Evolutionary conservation across 768 basidiomycete genomes (phyloP), one percentile per base, ranked within the genome.

Genomic region (Boletus tomentosulus): DNA sequence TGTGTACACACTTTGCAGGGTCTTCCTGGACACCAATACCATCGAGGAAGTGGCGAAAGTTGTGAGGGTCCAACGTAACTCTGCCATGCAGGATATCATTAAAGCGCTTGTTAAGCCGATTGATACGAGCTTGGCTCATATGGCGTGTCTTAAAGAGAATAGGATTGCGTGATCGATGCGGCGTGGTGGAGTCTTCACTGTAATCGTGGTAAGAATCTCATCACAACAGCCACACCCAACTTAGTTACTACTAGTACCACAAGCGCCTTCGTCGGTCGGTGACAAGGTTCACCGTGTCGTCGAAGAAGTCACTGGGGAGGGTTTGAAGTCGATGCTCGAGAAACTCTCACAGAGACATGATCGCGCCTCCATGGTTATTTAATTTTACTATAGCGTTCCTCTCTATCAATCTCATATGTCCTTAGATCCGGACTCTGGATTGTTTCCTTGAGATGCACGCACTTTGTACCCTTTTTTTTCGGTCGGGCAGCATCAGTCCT

Each of bases 311-410:
- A 79, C n/a, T n/a, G n/a, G 75, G 61, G 77, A 79, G 27, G 79
- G 79, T 33, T 79, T 89, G 22, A 73, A 73, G 27, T 87, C 87
- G 19, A 65, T 87, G 48, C 74, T 89, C 13, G 83, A 85, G 34
- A 72, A 70, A 13, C 61, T 82, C 25, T 70, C 71, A 53, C 76
- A 76, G 53, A 69, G 73, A 15, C 66, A 56, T 49, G 12, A 37
- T 30, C 42, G 45, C 33, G 9, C n/a, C 19, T 1, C 46, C 16
- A 38, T 16, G 33, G 46, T 43, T 51, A 45, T 47, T 54, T 6
- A 31, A 24, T 54, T 38, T 56, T 60, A 53, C 47, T 22, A 2
- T 57, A 58, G 52, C 34, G 28, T 43, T 39, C 30, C 6, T 30
- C 48, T 46, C 51, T 27, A 39, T 57, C 58, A 56, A 48, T 58